Percentiles rank a stretch among this genome's conserved stretches.
Evolutionary conservation across 805 yeast genomes (phyloP).

Genomic region (Jamesozyma spencerorum): DNA sequence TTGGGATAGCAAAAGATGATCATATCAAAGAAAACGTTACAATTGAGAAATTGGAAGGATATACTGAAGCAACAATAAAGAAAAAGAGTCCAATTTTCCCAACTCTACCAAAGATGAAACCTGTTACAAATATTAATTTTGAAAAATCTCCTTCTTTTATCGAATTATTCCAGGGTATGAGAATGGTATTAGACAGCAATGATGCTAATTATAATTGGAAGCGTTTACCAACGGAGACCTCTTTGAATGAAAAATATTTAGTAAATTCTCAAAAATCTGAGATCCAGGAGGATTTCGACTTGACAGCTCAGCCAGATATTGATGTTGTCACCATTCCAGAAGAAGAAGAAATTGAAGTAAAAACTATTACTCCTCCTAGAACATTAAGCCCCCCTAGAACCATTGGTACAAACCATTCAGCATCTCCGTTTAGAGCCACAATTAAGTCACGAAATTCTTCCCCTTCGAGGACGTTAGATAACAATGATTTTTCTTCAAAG

Average conservation of each 20-base stretch:
- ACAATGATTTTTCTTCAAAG: too few relatives aligned
- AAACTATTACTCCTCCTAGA: not conserved
- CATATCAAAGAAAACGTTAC: not conserved
- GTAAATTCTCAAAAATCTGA: not conserved
- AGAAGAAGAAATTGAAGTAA: not conserved
- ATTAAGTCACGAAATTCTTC: too few relatives aligned
- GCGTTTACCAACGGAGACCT: conserved; percentile 18
- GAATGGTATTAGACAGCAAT: conserved; percentile 24
- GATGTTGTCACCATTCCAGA: not conserved
- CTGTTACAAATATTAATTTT: conserved; percentile 7
- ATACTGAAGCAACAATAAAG: not conserved
- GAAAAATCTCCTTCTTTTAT: conserved; percentile 25
- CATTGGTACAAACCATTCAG: not conserved
- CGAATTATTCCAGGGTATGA: conserved; percentile 26
- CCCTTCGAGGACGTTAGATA: too few relatives aligned
- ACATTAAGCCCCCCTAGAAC: not conserved
- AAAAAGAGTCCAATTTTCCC: conserved; percentile 14
- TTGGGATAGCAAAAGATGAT: not conserved
- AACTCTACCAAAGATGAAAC: conserved; percentile 8
- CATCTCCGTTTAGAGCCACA: not conserved
- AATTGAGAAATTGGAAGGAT: not conserved
- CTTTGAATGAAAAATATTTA: conserved; percentile 9
- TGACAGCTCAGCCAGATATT: not conserved
- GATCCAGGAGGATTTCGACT: not conserved
- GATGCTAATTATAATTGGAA: conserved; percentile 29